phyloP scores from a whole-genome alignment of 1,284 basidiomycete species.

The Laetiporus sulphureus region DNA sequence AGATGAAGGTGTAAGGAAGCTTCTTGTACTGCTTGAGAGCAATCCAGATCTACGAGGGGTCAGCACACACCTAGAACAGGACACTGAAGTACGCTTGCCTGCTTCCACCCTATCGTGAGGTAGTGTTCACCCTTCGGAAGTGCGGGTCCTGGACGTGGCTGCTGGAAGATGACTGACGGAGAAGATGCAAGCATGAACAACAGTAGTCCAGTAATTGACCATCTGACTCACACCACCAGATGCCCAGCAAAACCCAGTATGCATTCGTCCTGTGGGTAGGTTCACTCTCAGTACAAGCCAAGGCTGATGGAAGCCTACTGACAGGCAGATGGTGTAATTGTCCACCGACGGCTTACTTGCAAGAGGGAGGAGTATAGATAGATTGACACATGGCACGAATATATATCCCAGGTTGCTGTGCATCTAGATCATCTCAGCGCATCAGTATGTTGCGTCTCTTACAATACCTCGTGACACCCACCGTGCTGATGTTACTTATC shows the following conservation, averaged over 20 bases:
- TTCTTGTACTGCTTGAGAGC: slow-evolving; percentile 65
- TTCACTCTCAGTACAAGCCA: no score
- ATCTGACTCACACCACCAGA: slow-evolving; percentile 84
- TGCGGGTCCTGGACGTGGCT: slow-evolving; percentile 65
- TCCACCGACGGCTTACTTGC: slow-evolving; percentile 59
- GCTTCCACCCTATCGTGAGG: slow-evolving; percentile 76
- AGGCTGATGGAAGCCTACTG: slow-evolving; percentile 22
- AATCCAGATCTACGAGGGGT: slow-evolving; percentile 52
- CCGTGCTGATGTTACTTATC: slow-evolving; percentile 81
- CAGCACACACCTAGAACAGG: neutral
- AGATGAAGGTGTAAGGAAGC: slow-evolving; percentile 71
- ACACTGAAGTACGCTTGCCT: no score
- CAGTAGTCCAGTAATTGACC: slow-evolving; percentile 1
- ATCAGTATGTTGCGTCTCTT: neutral
- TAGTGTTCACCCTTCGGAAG: slow-evolving; percentile 69
- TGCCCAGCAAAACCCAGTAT: slow-evolving; percentile 70
- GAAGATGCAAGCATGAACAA: slow-evolving; percentile 2
- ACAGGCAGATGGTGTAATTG: slow-evolving; percentile 63
- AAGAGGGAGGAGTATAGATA: slow-evolving; percentile 71
- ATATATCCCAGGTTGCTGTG: slow-evolving; percentile 77
- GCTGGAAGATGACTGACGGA: slow-evolving; percentile 75
- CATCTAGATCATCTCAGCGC: slow-evolving; percentile 32
- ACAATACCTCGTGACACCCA: slow-evolving; percentile 28
- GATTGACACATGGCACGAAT: slow-evolving; percentile 56
- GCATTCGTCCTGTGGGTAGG: slow-evolving; percentile 57